Evolutionary conservation across 768 basidiomycete genomes (phyloP).

Genomic region (Tremella yokohamensis): DNA sequence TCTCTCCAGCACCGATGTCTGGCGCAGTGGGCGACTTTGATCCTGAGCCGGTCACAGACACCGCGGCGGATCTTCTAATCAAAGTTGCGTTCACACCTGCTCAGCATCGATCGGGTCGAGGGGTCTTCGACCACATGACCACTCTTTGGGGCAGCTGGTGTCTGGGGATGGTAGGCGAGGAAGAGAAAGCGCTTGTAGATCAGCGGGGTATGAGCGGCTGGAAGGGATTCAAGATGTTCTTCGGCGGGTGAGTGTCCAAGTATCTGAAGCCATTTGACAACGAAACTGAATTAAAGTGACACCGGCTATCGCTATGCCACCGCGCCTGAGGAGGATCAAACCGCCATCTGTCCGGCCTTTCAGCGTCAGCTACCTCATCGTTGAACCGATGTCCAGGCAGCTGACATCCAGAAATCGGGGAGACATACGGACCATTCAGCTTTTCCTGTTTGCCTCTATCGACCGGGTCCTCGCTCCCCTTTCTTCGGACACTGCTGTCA

Average conservation of each 20-base stretch:
- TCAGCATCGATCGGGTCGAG: conserved; percentile 49
- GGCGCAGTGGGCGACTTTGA: not conserved
- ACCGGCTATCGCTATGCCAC: conserved; percentile 50
- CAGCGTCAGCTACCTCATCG: conserved; percentile 20
- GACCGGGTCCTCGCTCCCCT: conserved; percentile 49
- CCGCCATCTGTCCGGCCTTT: conserved; percentile 50
- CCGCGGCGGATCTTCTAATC: conserved; percentile 22
- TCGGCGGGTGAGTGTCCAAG: conserved; percentile 44
- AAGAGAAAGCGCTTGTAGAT: conserved; percentile 12
- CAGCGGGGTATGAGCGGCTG: conserved; percentile 38
- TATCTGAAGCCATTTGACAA: not conserved
- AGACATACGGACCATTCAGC: conserved; percentile 39
- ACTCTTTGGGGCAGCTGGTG: conserved; percentile 50
- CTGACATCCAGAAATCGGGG: not conserved
- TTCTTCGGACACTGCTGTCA: conserved; percentile 45
- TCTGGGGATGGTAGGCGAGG: conserved; percentile 34
- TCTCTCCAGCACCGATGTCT: conserved; percentile 19
- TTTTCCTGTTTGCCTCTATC: conserved; percentile 46
- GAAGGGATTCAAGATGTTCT: conserved; percentile 45
- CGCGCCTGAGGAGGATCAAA: conserved; percentile 31
- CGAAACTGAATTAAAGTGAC: conserved; percentile 28
- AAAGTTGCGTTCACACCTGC: conserved; percentile 49
- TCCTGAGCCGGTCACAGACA: conserved; percentile 5
- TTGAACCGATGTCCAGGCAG: not conserved
- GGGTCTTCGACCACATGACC: conserved; percentile 48